Percentiles rank a stretch among this genome's conserved stretches.
Evolutionary conservation across 2,329 filamentous ascomycete species (phyloP).

Genomic region (Alternaria postmessia): DNA sequence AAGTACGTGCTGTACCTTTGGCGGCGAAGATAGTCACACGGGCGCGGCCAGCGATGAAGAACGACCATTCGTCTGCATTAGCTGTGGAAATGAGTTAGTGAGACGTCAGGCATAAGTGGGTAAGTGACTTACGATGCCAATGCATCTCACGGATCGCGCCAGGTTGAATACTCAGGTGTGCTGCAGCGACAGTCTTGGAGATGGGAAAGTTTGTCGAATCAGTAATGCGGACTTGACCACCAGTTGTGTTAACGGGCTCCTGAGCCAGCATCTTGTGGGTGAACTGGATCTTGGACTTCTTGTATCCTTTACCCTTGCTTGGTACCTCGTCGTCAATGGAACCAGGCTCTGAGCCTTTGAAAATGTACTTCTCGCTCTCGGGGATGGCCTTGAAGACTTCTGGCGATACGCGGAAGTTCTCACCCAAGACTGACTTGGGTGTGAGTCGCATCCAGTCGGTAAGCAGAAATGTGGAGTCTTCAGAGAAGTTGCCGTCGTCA

Average conservation of each 20-base stretch:
- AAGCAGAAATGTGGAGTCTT: conserved; percentile 75
- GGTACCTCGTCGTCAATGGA: conserved; percentile 72
- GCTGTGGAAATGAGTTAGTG: conserved; percentile 19
- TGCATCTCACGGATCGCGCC: conserved; percentile 81
- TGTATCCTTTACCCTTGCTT: conserved; percentile 63
- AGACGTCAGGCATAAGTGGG: neutral
- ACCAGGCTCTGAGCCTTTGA: conserved; percentile 71
- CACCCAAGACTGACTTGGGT: conserved; percentile 73
- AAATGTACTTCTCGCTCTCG: conserved; percentile 76
- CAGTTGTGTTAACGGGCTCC: conserved; percentile 69
- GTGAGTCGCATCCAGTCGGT: conserved; percentile 79
- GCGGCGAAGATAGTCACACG: conserved; percentile 78
- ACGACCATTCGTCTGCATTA: conserved; percentile 81
- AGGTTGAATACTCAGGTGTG: conserved; percentile 74
- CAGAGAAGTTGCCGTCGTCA: conserved; percentile 66
- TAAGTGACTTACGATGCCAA: conserved; percentile 67
- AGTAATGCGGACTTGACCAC: conserved; percentile 76
- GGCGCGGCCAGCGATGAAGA: conserved; percentile 76
- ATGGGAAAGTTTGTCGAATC: conserved; percentile 80
- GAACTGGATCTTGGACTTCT: conserved; percentile 73
- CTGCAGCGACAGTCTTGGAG: conserved; percentile 76
- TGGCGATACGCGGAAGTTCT: conserved; percentile 78
- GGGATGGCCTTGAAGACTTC: conserved; percentile 75
- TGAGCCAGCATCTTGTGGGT: conserved; percentile 77
- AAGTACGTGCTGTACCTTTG: conserved; percentile 73